Evolutionary conservation across 2,329 filamentous ascomycete species (phyloP).

Genomic region (Fusarium foetens): DNA sequence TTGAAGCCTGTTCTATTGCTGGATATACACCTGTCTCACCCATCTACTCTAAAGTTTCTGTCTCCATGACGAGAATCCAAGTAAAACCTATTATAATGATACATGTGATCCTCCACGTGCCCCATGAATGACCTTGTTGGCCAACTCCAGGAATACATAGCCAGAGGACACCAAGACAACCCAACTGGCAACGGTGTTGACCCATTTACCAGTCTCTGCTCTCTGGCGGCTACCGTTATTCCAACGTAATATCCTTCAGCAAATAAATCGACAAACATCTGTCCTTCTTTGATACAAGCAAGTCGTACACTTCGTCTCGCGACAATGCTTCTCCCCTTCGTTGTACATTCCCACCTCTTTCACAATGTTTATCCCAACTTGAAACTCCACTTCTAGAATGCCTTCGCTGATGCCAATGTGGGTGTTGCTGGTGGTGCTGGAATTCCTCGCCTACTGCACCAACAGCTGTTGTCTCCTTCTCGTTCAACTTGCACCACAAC

Average conservation of each 20-base stretch:
- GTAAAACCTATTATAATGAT: slow-evolving; percentile 25
- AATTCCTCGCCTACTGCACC: slow-evolving; percentile 59
- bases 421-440: slow-evolving; percentile 44
- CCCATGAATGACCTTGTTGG: slow-evolving; percentile 20
- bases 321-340: slow-evolving; percentile 4
- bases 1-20: slow-evolving; percentile 26
- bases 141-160: background rate
- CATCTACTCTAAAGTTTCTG: slow-evolving; percentile 20
- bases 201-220: background rate
- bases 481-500: slow-evolving; percentile 88
- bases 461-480: slow-evolving; percentile 76
- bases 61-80: slow-evolving; percentile 13
- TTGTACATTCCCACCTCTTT: slow-evolving; percentile 16
- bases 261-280: background rate
- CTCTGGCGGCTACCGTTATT: slow-evolving; percentile 2
- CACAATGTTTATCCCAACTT: slow-evolving; percentile 12
- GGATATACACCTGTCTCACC: slow-evolving; percentile 29
- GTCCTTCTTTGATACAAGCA: slow-evolving; percentile 6
- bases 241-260: slow-evolving; percentile 3
- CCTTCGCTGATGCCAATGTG: slow-evolving; percentile 47
- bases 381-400: slow-evolving; percentile 45
- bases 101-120: slow-evolving; percentile 36
- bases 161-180: background rate
- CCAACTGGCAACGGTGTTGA: background rate
- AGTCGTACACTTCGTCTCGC: slow-evolving; percentile 5